These are phyloP conservation scores for Zalaria sp. DNA, from an alignment of 2,329 filamentous ascomycete species.

Conservation along the genomic window DNA sequence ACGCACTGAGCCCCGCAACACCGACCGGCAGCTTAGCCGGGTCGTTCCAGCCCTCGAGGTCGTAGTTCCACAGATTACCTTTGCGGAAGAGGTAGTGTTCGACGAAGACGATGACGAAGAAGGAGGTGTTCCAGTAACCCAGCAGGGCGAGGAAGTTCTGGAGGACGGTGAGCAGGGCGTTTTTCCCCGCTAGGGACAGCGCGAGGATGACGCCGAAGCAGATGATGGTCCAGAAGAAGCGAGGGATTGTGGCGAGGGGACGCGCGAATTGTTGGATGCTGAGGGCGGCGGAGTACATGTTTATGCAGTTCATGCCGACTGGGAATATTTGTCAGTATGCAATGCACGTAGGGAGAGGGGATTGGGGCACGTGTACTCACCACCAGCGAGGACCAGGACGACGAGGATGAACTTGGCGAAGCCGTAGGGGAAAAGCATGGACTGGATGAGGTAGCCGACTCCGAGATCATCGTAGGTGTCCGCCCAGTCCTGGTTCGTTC, in stretches of 20 bases:
- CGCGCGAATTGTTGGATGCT: conserved; percentile 33
- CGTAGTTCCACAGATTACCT: conserved; percentile 25
- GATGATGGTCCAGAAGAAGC: conserved; percentile 31
- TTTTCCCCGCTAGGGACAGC: conserved; percentile 28
- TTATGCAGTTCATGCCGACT: conserved; percentile 23
- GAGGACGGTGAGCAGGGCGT: conserved; percentile 27
- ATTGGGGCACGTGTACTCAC: not conserved
- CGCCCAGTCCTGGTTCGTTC: conserved; percentile 15
- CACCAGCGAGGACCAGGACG: conserved; percentile 19
- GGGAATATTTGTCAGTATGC: not conserved
- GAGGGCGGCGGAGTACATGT: conserved; percentile 29
- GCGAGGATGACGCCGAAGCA: conserved; percentile 29
- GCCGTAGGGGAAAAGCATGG: conserved; percentile 29
- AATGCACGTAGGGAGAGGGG: not conserved
- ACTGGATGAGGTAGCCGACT: conserved; percentile 33
- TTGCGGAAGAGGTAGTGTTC: conserved; percentile 32
- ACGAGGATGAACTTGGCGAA: conserved; percentile 35
- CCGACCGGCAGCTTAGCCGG: conserved; percentile 27
- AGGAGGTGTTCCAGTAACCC: conserved; percentile 33
- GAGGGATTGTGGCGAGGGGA: conserved; percentile 36
- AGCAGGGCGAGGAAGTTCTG: conserved; percentile 31
- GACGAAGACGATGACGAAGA: conserved; percentile 30
- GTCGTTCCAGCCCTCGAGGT: conserved; percentile 32
- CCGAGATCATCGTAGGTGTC: conserved; percentile 26
- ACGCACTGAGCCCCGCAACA: conserved; percentile 24